Conservation (phyloP, 352 stramenopile genomes). For the Globisporangium acanthophoron region DNA sequence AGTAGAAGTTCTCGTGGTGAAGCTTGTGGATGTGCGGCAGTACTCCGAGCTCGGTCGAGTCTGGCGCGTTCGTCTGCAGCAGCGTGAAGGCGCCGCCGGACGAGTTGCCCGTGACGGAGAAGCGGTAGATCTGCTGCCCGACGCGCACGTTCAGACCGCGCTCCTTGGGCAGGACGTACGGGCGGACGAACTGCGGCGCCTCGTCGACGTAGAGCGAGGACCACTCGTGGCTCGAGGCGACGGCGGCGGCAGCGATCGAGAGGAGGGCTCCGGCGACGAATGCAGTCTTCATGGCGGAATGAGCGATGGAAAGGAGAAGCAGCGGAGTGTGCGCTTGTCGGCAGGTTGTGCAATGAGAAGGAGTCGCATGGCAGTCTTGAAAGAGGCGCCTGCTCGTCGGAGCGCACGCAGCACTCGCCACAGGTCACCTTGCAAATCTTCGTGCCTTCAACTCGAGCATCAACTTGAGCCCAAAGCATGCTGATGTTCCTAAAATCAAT, state of each 20-base stretch:
- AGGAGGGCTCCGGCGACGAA: constrained; percentile 6
- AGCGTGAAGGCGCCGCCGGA: constrained; percentile 34
- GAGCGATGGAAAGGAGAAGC: not conserved
- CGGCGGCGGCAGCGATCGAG: not conserved
- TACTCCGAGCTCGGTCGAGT: constrained; percentile 39
- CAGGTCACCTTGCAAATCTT: too few relatives aligned
- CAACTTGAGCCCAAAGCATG: too few relatives aligned
- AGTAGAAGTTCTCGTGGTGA: constrained; percentile 62
- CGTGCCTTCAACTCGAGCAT: too few relatives aligned
- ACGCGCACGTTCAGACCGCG: constrained; percentile 26
- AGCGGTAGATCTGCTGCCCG: constrained; percentile 41
- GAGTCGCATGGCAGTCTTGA: too few relatives aligned
- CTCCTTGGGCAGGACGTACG: constrained; percentile 50
- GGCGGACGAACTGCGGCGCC: constrained; percentile 28
- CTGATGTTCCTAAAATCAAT: too few relatives aligned
- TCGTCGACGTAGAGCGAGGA: constrained; percentile 34
- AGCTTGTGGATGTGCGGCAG: constrained; percentile 51
- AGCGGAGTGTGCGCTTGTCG: not conserved
- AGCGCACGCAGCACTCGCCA: too few relatives aligned
- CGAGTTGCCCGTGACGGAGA: constrained; percentile 46
- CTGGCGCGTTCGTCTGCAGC: constrained; percentile 40
- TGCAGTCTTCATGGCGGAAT: constrained; percentile 5
- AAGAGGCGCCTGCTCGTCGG: too few relatives aligned
- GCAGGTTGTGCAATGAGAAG: not conserved
- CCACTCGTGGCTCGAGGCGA: constrained; percentile 4